phyloP scores from a whole-genome alignment of 306 rosid genomes.

The Elaeagnus macrophylla region DNA sequence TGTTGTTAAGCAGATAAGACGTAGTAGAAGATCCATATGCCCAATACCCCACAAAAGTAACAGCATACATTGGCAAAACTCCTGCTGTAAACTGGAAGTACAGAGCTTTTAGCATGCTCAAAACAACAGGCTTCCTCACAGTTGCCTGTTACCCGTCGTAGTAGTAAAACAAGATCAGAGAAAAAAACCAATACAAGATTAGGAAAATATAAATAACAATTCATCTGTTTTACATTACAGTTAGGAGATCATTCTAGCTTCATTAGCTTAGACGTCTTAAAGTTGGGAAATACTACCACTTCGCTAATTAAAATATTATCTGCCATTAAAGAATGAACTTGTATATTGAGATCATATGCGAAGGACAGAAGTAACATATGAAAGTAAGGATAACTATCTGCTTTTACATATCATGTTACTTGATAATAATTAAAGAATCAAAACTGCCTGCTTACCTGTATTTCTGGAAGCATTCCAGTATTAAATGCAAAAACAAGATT shows the following conservation, averaged over 20 bases:
- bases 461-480: conserved; percentile 99
- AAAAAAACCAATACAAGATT: background rate
- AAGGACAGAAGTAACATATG: no score
- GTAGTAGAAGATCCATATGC: conserved; percentile 81
- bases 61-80: conserved; percentile 68
- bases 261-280: no score
- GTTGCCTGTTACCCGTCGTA: conserved; percentile 54
- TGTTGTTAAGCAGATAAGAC: conserved; percentile 63
- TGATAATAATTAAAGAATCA: conserved; percentile 3
- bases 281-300: no score
- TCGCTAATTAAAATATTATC: no score
- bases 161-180: background rate
- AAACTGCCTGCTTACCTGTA: conserved; percentile 52
- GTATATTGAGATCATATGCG: no score
- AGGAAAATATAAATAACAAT: no score
- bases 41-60: conserved; percentile 78
- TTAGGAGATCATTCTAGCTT: no score
- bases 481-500: conserved; percentile 87
- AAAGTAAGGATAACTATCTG: no score
- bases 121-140: conserved; percentile 78
- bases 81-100: conserved; percentile 87
- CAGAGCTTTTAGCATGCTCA: conserved; percentile 80
- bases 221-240: no score
- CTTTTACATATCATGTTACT: no score
- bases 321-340: no score